phyloP scores from a whole-genome alignment of 352 stramenopile species.

The Phytophthora tubulina region DNA sequence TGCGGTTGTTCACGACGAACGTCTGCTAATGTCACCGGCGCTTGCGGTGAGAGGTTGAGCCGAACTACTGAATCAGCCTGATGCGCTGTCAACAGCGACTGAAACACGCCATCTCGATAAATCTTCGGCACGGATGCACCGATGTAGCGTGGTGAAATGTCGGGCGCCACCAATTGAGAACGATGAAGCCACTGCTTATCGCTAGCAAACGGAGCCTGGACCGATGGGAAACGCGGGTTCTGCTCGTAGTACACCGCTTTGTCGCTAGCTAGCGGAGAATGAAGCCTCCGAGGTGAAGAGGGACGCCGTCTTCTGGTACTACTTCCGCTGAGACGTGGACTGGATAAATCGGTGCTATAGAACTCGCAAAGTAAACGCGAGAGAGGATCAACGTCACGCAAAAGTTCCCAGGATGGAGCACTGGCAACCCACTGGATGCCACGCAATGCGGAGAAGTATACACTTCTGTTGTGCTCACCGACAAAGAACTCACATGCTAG shows the following conservation, averaged over 20 bases:
- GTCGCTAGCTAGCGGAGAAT: slow-evolving; percentile 3
- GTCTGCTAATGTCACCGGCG: slow-evolving; percentile 26
- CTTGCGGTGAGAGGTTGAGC: slow-evolving; percentile 47
- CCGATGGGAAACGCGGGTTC: slow-evolving; percentile 72
- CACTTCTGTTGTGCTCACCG: slow-evolving; percentile 30
- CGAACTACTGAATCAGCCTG: slow-evolving; percentile 65
- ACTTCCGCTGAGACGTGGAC: not conserved
- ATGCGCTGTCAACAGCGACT: slow-evolving; percentile 51
- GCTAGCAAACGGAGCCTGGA: slow-evolving; percentile 50
- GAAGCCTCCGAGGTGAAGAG: slow-evolving; percentile 2
- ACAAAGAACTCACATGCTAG: slow-evolving; percentile 73
- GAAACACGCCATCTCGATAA: slow-evolving; percentile 65
- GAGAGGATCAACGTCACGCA: slow-evolving; percentile 49
- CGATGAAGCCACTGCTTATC: slow-evolving; percentile 68
- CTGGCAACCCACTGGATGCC: slow-evolving; percentile 59
- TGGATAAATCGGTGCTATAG: slow-evolving; percentile 12
- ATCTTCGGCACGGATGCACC: slow-evolving; percentile 61
- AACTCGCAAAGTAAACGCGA: slow-evolving; percentile 46
- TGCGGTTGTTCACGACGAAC: slow-evolving; percentile 25
- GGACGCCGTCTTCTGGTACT: not conserved
- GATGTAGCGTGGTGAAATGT: slow-evolving; percentile 64
- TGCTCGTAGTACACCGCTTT: slow-evolving; percentile 51
- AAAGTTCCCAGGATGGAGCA: slow-evolving; percentile 52
- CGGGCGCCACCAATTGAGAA: slow-evolving; percentile 54
- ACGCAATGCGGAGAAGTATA: slow-evolving; percentile 56